phyloP scores from a whole-genome alignment of 2,329 filamentous ascomycete genomes.

The Aspergillus fructus region DNA sequence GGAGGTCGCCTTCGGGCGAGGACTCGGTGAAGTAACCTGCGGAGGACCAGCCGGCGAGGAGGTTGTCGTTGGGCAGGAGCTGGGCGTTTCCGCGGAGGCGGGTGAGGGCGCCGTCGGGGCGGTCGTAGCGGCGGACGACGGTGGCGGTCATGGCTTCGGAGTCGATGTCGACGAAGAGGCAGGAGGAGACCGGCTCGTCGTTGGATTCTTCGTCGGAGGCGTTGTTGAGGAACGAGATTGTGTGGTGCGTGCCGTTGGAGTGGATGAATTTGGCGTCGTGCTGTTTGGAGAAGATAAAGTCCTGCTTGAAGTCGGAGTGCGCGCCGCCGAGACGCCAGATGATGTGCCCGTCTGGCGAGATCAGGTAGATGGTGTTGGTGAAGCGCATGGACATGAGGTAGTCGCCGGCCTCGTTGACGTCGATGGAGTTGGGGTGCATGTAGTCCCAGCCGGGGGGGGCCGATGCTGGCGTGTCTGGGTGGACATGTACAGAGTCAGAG shows the following conservation, averaged over 20 bases:
- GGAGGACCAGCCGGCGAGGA: conserved; percentile 33
- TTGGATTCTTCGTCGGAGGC: conserved; percentile 29
- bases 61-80: conserved; percentile 34
- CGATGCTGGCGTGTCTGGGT: no score
- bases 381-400: conserved; percentile 41
- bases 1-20: no score
- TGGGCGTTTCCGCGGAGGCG: conserved; percentile 37
- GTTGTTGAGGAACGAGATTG: conserved; percentile 37
- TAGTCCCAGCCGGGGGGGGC: conserved; percentile 29
- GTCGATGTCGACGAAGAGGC: conserved; percentile 31
- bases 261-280: conserved; percentile 37
- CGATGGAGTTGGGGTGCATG: conserved; percentile 41
- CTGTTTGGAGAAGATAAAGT: conserved; percentile 37
- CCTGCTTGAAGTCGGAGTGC: conserved; percentile 11
- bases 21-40: no score
- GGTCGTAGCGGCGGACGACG: conserved; percentile 27
- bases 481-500: no score
- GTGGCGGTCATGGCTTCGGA: conserved; percentile 27
- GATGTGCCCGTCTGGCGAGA: conserved; percentile 20
- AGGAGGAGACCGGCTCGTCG: conserved; percentile 29
- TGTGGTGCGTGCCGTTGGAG: conserved; percentile 28
- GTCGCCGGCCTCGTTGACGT: conserved; percentile 38
- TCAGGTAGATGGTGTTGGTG: conserved; percentile 38
- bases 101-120: conserved; percentile 33
- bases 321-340: no score